A percentile compares a stretch with the other conserved stretches of the same genome.
Evolutionary conservation across 208 protist species (phyloP).

Genomic region (Chromosphaera perkinsii): DNA sequence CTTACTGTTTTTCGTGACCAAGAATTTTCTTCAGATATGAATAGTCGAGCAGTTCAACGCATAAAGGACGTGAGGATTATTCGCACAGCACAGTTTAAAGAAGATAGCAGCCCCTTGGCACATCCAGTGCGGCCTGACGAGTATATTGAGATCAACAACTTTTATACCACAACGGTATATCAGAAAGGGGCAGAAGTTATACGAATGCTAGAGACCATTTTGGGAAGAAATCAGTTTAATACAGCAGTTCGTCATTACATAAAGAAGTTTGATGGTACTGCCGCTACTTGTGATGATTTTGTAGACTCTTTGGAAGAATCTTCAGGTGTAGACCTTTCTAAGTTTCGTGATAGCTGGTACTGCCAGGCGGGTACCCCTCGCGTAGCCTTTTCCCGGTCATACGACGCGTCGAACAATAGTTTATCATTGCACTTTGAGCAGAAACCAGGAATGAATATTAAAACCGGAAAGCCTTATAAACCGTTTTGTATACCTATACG

Average conservation of each 20-base stretch:
- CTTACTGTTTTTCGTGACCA: conserved; percentile 64
- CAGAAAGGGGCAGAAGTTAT: conserved; percentile 56
- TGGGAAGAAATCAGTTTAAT: neutral
- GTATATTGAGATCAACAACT: conserved; percentile 59
- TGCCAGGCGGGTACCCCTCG: too few relatives aligned
- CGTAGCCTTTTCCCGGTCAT: too few relatives aligned
- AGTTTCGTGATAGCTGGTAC: too few relatives aligned
- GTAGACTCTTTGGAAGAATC: too few relatives aligned
- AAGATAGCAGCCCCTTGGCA: conserved; percentile 41
- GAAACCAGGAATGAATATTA: too few relatives aligned
- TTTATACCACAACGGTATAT: conserved; percentile 58
- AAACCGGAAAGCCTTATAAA: too few relatives aligned
- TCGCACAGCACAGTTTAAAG: conserved; percentile 38
- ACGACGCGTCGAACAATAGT: too few relatives aligned
- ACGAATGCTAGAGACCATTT: conserved; percentile 43
- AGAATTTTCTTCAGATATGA: conserved; percentile 46
- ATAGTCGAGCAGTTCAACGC: conserved; percentile 42
- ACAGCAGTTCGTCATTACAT: neutral
- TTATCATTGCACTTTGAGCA: too few relatives aligned
- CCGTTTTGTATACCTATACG: too few relatives aligned
- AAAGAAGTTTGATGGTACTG: neutral
- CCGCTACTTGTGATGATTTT: too few relatives aligned
- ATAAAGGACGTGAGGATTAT: conserved; percentile 48
- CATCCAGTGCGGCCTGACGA: conserved; percentile 50
- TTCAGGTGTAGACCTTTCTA: too few relatives aligned